Base-by-base conservation (phyloP, 345 rosid species). In the Citrus australasica region DNA sequence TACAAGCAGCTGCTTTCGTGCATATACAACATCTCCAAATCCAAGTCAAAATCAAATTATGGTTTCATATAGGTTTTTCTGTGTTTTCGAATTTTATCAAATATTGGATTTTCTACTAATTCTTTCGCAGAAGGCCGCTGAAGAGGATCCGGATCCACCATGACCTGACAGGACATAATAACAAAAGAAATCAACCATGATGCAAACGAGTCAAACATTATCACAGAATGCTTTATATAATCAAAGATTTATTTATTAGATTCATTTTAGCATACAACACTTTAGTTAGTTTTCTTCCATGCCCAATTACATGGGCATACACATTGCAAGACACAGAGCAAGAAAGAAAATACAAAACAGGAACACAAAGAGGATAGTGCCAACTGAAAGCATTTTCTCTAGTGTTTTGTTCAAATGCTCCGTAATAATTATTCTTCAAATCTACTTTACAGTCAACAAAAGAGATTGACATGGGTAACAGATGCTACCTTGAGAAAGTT, bases 111-210 rank as follows among this genome's bases (percentile, higher is more conserved):
- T 68, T 89, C 89, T 33, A 90, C 60, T 53, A 94, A 22, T 60
- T 92, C 93, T 82, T 84, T 85, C 0, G 94, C 93, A 58, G 92
- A 89, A 76, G 98, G 98, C 37, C 97, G 90, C 32, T 86, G 87
- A 21, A 64, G 74, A 21, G 99, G 97, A 83, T 94, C 88, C 13
- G 90, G 94, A 67, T 90, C 97, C 80, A 96, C 84, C 99, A 94
- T 96, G 69, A 73, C 78, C 99, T 94, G 91, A 81, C 16, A 70
- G 35, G 69, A 73, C 69, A 53, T 69, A 61, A 19, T 42, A 80
- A 80, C 82, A 76, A 73, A 77, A 56, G 28, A 76, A 69, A 73
- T 33, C 21, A 77, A 60, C 19, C 68, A n/a, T 66, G 67, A 35
- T 69, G 46, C 69, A 28, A 22, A 74, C 21, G 11, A 40, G 62